Base-by-base conservation (phyloP, 1,139 yeast species). In the Suhomyces yuchorum region DNA sequence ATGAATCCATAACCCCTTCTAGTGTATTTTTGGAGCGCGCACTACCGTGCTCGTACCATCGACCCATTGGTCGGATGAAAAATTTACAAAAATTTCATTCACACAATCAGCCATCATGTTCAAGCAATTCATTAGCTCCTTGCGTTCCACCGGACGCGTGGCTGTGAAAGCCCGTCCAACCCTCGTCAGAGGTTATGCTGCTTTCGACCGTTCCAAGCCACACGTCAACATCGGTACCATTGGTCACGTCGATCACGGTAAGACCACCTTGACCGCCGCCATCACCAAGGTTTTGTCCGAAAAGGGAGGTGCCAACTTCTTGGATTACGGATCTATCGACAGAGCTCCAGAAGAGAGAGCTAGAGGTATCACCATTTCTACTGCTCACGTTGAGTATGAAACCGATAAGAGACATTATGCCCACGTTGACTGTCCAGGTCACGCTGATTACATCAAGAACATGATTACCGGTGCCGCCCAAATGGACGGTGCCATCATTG, bases 401-500 rank as follows among this genome's bases (percentile, higher is more conserved):
- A 63, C 68, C 37, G 65, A 59, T 39, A 60, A 60, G 55, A 61
- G 68, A 61, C 68, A 63, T 47, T 65, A 65, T 44, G 68, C 69
- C 52, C 68, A 65, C 58, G 68, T 65, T 40, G 70, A 65, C 62
- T 65, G 75, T 64, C 98, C 98, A 51, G 99, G 99, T 63, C 99
- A 93, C 82, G 96, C 96, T 56, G 98, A 93, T 81, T 93, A 92
- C 75, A 93, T 93, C 74, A 93, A 93, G 80, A 92, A 92, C 73
- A 93, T 93, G 98, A 93, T 93, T 73, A 90, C 97, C 59, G 98
- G 98, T 85, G 98, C 98, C 63, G 97, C 98, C 62, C 97, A 93
- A 73, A 92, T 92, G 98, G 99, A 93, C 71, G 98, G 98, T 80
- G 99, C 98, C 60, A 92, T 93, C 64, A 92, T 93, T 77, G 99